Conservation (phyloP, 129 eudicot genomes). For the Saposhnikovia divaricata region DNA sequence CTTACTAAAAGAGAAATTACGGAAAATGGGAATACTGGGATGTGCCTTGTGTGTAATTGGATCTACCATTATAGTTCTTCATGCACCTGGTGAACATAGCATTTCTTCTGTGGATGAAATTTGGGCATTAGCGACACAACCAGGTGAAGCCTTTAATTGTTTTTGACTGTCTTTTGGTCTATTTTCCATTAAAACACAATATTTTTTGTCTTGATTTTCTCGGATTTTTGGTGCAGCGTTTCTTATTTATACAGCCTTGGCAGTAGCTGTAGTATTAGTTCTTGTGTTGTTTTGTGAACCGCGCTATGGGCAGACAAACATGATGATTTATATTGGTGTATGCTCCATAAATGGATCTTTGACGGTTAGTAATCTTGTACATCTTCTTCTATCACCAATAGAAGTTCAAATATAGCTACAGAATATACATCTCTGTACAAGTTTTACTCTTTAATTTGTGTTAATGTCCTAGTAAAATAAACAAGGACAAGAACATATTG, state of each 20-base stretch:
- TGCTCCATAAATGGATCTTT: constrained; percentile 87
- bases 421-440: background rate
- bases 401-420: background rate
- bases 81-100: constrained; percentile 77
- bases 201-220: constrained; percentile 7
- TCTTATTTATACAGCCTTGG: constrained; percentile 77
- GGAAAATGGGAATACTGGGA: constrained; percentile 68
- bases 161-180: background rate
- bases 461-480: background rate
- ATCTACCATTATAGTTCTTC: constrained; percentile 78
- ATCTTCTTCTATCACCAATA: background rate
- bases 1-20: constrained; percentile 64
- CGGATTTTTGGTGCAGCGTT: constrained; percentile 50
- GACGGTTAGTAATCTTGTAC: constrained; percentile 51
- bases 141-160: constrained; percentile 39
- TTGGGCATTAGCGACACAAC: constrained; percentile 82
- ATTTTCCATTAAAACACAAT: background rate
- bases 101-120: constrained; percentile 74
- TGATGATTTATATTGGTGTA: constrained; percentile 84
- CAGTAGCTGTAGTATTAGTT: constrained; percentile 61
- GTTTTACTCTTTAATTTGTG: background rate
- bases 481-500: background rate
- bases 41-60: constrained; percentile 81
- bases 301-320: constrained; percentile 77
- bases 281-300: constrained; percentile 82